These are phyloP conservation scores for Lithospermum erythrorhizon DNA, from an alignment of 257 asterid genomes.

Conservation along the genomic window DNA sequence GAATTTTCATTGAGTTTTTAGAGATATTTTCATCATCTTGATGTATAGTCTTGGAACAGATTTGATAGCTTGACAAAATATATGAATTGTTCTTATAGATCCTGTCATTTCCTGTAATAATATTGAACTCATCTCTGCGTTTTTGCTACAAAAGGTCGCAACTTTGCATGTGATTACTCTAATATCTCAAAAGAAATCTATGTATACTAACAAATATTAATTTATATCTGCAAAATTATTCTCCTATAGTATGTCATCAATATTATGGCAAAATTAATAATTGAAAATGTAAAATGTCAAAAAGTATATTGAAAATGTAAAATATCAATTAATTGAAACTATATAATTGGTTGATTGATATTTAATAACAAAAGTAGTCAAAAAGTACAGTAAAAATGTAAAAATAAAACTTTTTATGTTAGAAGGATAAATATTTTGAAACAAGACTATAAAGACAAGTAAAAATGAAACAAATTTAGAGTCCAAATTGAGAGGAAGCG, in stretches of 20 bases:
- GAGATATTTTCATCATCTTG: constrained; percentile 13
- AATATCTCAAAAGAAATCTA: neutral
- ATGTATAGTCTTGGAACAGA: neutral
- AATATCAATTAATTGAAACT: no score
- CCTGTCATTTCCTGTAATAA: neutral
- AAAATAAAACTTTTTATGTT: no score
- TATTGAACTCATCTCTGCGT: neutral
- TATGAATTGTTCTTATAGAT: neutral
- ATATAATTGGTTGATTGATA: no score
- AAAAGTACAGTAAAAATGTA: no score
- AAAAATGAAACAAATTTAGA: no score
- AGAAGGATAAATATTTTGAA: no score
- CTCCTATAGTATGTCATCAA: neutral
- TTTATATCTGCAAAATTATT: neutral
- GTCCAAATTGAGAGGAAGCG: no score
- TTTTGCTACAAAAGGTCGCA: neutral
- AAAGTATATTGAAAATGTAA: no score
- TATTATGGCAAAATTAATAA: no score
- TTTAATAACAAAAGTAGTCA: no score
- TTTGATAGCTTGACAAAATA: neutral
- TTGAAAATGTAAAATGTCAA: no score
- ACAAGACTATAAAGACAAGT: no score
- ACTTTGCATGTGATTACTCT: neutral
- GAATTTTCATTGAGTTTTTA: constrained; percentile 4
- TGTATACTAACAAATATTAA: constrained; percentile 3